Evolutionary conservation across 2,329 filamentous ascomycete species (phyloP), one percentile per base, ranked within the genome.

Genomic region (Colletotrichum falcatum): DNA sequence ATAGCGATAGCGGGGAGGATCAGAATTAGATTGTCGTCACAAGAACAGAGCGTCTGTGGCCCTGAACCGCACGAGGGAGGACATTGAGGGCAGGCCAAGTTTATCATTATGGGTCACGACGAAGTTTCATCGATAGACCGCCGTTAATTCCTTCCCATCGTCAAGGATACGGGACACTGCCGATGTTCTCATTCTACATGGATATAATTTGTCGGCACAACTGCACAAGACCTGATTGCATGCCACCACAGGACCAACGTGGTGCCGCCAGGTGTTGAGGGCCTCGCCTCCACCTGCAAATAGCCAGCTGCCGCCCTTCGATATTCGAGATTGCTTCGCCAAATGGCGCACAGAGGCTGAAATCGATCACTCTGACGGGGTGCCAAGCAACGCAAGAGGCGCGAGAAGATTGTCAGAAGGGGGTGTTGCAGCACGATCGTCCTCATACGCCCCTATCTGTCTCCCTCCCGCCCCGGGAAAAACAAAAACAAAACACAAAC

Each of bases 201-300:
- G 23, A 46, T 58, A 39, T 46, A 46, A 20, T 23, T 23, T n/a
- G 20, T 26, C 28, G n/a, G 62, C 37, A 28, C 30, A 56, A 51
- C 6, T 44, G 46, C 58, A 58, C 56, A 59, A 62, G 48, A 46
- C 35, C 54, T 62, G 64, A 62, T 67, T 39, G 61, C 42, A 67
- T 54, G 58, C 35, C 33, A 66, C 63, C 46, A 35, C 56, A 39
- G 33, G 33, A n/a, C 37, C 51, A 44, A 64, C 56, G 53, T 35
- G 28, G 23, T 33, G 6, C 23, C 42, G 46, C 12, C 44, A 16
- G 44, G 23, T 26, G 30, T 49, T 16, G 46, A n/a, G 28, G 23
- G n/a, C n/a, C 16, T 42, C 30, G 30, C 58, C 30, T 18, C 30
- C 23, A n/a, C 20, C 35, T 26, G 7, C 16, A 16, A 37, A 35